Conservation (phyloP, 1,284 basidiomycete genomes). For the Austropuccinia psidii region DNA sequence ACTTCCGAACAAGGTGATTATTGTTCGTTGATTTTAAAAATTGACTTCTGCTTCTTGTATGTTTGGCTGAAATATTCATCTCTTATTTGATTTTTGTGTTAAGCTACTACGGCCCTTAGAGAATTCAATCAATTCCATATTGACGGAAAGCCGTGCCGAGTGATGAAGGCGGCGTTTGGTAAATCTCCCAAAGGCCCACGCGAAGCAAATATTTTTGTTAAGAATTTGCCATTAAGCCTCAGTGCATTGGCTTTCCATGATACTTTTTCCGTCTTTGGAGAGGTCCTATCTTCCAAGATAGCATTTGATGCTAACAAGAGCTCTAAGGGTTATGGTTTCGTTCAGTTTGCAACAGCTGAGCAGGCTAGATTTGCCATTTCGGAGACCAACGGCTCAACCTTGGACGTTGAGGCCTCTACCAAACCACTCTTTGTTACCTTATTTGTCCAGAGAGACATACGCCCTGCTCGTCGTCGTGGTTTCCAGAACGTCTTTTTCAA, state of each 20-base stretch:
- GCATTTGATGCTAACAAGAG: not conserved
- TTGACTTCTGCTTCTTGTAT: not conserved
- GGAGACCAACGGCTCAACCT: conserved; percentile 52
- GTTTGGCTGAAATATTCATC: not conserved
- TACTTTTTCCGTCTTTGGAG: not conserved
- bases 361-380: conserved; percentile 56
- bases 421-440: not conserved
- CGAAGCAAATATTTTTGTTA: not conserved
- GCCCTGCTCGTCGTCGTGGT: not conserved
- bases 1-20: not conserved
- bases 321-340: conserved; percentile 47
- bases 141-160: not conserved
- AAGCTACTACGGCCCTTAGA: conserved; percentile 1
- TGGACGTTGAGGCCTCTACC: not conserved
- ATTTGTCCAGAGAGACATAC: not conserved
- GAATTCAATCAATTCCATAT: conserved; percentile 1
- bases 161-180: not conserved
- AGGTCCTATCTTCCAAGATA: conserved; percentile 8
- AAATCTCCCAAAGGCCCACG: too few relatives aligned
- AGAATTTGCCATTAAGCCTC: not conserved
- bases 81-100: not conserved
- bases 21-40: not conserved
- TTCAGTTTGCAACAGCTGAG: conserved; percentile 61
- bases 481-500: conserved; percentile 9
- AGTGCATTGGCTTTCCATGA: not conserved